Evolutionary conservation across 1,139 yeast species (phyloP), one percentile per base, ranked within the genome.

Genomic region (Taphrina wiesneri): DNA sequence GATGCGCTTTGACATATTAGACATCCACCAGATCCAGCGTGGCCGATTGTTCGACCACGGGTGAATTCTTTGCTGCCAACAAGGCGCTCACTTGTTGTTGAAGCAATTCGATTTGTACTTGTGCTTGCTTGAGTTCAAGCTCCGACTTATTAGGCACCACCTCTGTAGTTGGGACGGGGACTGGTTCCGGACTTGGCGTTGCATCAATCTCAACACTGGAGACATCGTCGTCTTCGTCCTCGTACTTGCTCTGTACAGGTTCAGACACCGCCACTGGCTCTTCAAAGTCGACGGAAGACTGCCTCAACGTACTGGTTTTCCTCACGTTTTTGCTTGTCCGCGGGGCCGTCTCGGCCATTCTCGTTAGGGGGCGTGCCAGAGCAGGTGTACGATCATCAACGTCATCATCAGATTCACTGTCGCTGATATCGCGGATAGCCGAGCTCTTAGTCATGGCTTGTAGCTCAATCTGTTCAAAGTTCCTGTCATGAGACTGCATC

Each of bases 61-160:
- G 19, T 9, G 36, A 13, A 11, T 49, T 23, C 30, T 54, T 47
- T 1, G 59, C 46, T 5, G 59, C 59, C 59, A 54, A n/a, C 34
- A 54, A 17, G 9, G 17, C 9, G 7, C 23, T 39, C 34, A 54
- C 59, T 25, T 54, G 47, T 25, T 39, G 30, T 19, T 54, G 59
- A 21, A 54, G 59, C 28, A 39, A 9, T 39, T 54, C 59, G 9
- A 54, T 54, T 36, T 54, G 59, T 36, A 11, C 30, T 17, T 54
- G 36, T 39, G 49, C 59, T 32, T 28, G 23, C 49, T 25, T 25
- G 34, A 54, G 49, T 15, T 52, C 56, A 43, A 7, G 9, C 43
- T 30, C 45, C 43, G 49, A 21, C 49, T 45, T 45, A 28, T 23
- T n/a, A 3, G n/a, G n/a, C n/a, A n/a, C 47, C 15, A 19, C 26